Base-by-base conservation (phyloP, 345 rosid species). In the Gossypium thurberi region DNA sequence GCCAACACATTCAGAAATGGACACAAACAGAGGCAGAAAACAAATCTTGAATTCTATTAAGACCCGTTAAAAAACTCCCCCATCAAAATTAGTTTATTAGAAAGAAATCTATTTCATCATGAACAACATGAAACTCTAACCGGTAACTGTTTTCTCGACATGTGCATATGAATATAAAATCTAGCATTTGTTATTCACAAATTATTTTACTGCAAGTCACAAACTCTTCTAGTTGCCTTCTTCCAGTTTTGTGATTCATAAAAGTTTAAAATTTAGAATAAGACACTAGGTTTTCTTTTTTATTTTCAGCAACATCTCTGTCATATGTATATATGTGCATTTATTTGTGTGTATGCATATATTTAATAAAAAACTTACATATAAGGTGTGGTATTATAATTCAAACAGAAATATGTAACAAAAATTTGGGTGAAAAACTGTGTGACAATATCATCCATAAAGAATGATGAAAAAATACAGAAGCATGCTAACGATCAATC, bases 171-270 rank as follows among this genome's bases (percentile, higher is more conserved):
- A 21, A 56, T 56, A 21, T 56, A 10, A 56, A 56, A 56, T 21
- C 61, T 21, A 56, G 28, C 4, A 10, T 56, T 21, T 56, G 14
- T 56, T 21, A 11, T 20, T 56, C 61, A 56, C 10, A 13, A 47
- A 67, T 23, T 14, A 48, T 48, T 65, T 67, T 23, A 48, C 57
- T 3, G 55, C 7, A 67, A 67, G 57, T 25, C 71, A 67, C 70
- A 66, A 66, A 67, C 71, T 47, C 57, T 23, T 67, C 42, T 23
- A 66, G 42, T 66, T 47, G 40, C 56, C 42, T 21, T 65, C 70
- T 66, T 46, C 20, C 33, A 6, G 55, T 14, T 21, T 15, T 21
- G 12, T 66, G 37, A 44, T 65, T 65, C 70, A 47, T 6, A 7
- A 66, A 2, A 66, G 26, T 21, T 21, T 6, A 44, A 43, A 44